A percentile compares a stretch with the other conserved stretches of the same genome.
These are phyloP conservation scores for Colletotrichum scovillei DNA, from an alignment of 2,329 filamentous ascomycete species.

Conservation along the genomic window DNA sequence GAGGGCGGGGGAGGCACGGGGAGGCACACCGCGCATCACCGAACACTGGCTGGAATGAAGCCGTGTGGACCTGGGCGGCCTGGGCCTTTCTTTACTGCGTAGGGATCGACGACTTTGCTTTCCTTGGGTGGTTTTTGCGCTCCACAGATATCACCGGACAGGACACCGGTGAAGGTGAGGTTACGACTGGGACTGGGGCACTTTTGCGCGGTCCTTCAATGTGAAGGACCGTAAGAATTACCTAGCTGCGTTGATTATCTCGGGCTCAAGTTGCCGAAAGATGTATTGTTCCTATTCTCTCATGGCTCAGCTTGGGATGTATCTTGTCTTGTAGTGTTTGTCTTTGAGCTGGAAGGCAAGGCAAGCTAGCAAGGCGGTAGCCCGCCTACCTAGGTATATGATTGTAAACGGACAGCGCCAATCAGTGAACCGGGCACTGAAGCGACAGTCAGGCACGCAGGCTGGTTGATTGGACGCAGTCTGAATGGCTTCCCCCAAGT, in stretches of 20 bases:
- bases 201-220: neutral
- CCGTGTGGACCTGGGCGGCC: neutral
- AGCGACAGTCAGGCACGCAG: slow-evolving; percentile 22
- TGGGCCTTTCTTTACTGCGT: too few relatives aligned
- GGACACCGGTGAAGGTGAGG: too few relatives aligned
- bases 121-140: neutral
- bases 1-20: neutral
- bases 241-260: neutral
- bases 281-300: neutral
- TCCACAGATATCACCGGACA: too few relatives aligned
- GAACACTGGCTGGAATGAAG: neutral
- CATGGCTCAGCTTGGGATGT: neutral
- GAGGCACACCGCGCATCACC: neutral
- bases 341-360: neutral
- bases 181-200: neutral
- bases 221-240: neutral
- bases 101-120: neutral
- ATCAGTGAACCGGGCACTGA: slow-evolving; percentile 4
- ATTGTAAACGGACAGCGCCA: slow-evolving; percentile 25
- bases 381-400: neutral
- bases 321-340: neutral
- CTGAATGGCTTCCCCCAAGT: neutral
- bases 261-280: neutral
- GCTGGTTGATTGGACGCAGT: slow-evolving; percentile 15
- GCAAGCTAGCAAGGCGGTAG: neutral